phyloP scores from a whole-genome alignment of 2,329 filamentous ascomycete genomes.

The Talaromyces sp. region DNA sequence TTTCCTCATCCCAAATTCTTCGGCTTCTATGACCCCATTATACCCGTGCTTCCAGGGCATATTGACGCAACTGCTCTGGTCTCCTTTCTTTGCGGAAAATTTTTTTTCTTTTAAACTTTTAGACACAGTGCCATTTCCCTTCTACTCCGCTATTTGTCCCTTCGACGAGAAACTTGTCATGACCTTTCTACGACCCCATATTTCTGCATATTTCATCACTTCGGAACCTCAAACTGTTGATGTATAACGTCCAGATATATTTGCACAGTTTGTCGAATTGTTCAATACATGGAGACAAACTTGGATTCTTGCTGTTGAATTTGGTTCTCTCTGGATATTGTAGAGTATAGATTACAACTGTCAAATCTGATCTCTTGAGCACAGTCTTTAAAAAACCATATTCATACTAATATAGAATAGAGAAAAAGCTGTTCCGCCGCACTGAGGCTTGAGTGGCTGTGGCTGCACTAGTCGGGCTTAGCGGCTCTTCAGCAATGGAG shows the following conservation, averaged over 20 bases:
- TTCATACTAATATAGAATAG: too few species aligned
- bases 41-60: slow-evolving; percentile 17
- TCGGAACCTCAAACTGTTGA: neutral
- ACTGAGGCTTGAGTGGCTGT: slow-evolving; percentile 12
- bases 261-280: neutral
- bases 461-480: neutral
- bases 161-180: neutral
- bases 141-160: neutral
- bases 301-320: neutral
- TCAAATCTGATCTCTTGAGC: neutral
- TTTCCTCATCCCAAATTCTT: neutral
- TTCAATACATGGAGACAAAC: neutral
- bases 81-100: slow-evolving; percentile 5
- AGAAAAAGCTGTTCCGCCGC: neutral
- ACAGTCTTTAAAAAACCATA: too few species aligned
- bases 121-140: slow-evolving; percentile 1
- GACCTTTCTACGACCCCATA: neutral
- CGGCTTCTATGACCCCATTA: slow-evolving; percentile 12
- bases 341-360: slow-evolving; percentile 16
- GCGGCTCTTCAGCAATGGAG: neutral
- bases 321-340: neutral
- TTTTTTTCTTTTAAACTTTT: neutral
- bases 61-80: slow-evolving; percentile 9
- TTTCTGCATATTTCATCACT: slow-evolving; percentile 3
- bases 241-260: slow-evolving; percentile 11